A percentile compares a stretch with the other conserved stretches of the same genome.
phyloP scores from a whole-genome alignment of 495 filamentous ascomycete genomes.

The Cercophora newfieldiana region DNA sequence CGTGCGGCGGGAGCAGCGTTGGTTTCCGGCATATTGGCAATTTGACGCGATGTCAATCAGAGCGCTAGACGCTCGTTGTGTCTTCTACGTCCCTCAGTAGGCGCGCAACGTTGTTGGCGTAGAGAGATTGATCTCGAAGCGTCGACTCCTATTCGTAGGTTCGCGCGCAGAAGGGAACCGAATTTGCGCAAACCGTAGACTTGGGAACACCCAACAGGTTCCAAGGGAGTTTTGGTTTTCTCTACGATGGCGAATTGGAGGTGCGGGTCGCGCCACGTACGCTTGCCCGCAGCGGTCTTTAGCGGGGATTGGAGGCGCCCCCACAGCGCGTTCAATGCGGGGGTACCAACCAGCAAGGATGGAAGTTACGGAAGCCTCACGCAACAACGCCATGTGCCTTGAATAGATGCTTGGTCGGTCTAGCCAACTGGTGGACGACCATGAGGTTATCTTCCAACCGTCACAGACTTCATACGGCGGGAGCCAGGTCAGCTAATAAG shows the following conservation, averaged over 20 bases:
- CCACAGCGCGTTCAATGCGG: not conserved
- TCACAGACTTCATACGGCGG: no score
- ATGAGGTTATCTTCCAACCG: no score
- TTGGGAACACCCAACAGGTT: not conserved
- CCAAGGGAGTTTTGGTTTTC: not conserved
- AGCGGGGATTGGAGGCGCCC: not conserved
- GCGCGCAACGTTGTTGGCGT: not conserved
- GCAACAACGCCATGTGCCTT: no score
- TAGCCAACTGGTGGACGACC: no score
- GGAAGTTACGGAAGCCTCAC: no score
- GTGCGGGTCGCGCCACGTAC: not conserved
- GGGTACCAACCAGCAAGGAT: not conserved
- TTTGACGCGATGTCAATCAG: not conserved
- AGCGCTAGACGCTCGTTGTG: not conserved
- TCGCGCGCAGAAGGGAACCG: not conserved
- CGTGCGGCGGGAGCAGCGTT: slow-evolving; percentile 27
- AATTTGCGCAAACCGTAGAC: not conserved
- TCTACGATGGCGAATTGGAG: slow-evolving; percentile 4
- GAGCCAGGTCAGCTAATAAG: no score
- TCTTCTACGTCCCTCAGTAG: not conserved
- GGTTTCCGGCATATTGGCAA: slow-evolving; percentile 40
- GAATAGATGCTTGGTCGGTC: no score
- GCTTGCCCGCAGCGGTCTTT: not conserved
- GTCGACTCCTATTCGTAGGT: not conserved
- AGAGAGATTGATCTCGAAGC: not conserved